These are phyloP conservation scores for Gracilaria gracilis DNA, from an alignment of 23 red algal genomes.

Conservation along the genomic window DNA sequence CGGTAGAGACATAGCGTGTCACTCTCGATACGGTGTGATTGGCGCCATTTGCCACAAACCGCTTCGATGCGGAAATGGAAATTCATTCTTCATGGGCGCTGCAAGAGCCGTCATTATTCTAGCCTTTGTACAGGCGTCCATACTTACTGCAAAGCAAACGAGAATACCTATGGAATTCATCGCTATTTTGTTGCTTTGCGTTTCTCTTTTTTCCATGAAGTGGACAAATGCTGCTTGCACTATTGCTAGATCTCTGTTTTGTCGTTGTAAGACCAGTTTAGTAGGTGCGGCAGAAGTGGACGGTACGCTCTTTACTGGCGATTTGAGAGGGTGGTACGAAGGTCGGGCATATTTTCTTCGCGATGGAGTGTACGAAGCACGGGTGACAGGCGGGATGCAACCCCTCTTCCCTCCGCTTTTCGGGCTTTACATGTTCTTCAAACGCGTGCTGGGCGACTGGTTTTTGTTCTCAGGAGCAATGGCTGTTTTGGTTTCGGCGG, in stretches of 20 bases:
- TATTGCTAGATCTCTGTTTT: constrained; percentile 17
- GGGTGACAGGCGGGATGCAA: constrained; percentile 21
- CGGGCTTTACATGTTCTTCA: neutral
- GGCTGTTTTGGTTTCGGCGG: neutral
- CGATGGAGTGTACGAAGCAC: constrained; percentile 5
- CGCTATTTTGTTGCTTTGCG: neutral
- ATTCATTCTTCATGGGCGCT: neutral
- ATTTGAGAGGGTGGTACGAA: constrained; percentile 28
- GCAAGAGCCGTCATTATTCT: neutral
- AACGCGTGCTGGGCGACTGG: constrained; percentile 27
- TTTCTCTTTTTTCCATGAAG: constrained; percentile 17
- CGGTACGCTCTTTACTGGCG: neutral
- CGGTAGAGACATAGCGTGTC: constrained; percentile 8
- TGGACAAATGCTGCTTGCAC: constrained; percentile 38
- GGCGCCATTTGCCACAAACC: neutral
- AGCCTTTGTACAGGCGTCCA: neutral
- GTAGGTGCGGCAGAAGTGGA: constrained; percentile 3
- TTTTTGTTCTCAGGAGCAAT: neutral
- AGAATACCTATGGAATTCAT: neutral
- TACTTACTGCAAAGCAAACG: neutral
- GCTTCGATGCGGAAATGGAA: constrained; percentile 11
- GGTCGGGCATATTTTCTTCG: constrained; percentile 20
- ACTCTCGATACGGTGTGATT: constrained; percentile 19
- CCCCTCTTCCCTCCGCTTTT: constrained; percentile 14
- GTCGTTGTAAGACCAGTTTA: constrained; percentile 27